These are phyloP conservation scores for Fraxinus quadrangulata DNA, from an alignment of 257 asterid species.

Conservation along the genomic window DNA sequence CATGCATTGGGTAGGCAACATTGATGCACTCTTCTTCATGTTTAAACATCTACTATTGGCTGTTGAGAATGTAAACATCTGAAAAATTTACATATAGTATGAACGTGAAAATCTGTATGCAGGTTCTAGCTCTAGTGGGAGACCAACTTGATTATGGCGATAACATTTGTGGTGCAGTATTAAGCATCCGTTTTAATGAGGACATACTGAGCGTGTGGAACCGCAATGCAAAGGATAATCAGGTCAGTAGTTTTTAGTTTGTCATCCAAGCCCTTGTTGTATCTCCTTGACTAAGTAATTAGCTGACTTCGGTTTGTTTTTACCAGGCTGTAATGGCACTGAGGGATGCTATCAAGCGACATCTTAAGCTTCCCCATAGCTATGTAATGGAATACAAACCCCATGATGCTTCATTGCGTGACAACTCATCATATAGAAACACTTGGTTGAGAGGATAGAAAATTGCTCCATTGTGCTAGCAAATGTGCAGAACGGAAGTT, in stretches of 20 bases:
- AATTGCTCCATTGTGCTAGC: neutral
- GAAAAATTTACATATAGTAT: too few relatives aligned
- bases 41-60: neutral
- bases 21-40: too few relatives aligned
- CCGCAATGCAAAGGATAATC: conserved; percentile 91
- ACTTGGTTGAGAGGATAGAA: conserved; percentile 89
- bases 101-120: conserved; percentile 12
- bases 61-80: neutral
- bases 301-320: conserved; percentile 1
- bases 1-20: too few relatives aligned
- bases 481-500: neutral
- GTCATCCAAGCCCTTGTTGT: neutral
- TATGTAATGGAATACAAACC: conserved; percentile 97
- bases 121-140: conserved; percentile 94
- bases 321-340: conserved; percentile 88
- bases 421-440: conserved; percentile 96
- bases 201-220: conserved; percentile 97
- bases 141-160: conserved; percentile 94
- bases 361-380: conserved; percentile 82
- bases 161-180: conserved; percentile 84
- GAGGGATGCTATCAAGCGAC: conserved; percentile 88
- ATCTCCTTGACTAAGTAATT: neutral
- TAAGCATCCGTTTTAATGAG: conserved; percentile 94
- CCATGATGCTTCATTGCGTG: conserved; percentile 90
- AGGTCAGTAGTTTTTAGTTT: conserved; percentile 48